Percentiles rank a stretch among this genome's conserved stretches.
Conservation (phyloP, 257 asterid species). For the Penstemon newberryi region DNA sequence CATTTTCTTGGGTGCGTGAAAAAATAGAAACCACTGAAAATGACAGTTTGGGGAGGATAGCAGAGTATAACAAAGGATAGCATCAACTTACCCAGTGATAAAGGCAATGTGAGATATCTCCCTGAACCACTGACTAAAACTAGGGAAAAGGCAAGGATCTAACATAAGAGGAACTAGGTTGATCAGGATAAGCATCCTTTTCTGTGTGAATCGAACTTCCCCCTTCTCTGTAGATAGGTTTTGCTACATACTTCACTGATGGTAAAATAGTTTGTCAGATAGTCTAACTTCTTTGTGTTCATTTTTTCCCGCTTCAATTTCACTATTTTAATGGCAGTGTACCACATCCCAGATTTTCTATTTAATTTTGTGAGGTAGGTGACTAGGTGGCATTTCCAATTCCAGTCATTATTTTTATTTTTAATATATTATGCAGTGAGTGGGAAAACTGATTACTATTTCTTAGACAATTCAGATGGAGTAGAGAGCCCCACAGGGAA, state of each 20-base stretch:
- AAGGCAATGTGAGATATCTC: neutral
- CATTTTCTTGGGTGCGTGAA: neutral
- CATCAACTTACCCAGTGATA: neutral
- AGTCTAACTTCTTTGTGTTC: neutral
- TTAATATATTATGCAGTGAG: neutral
- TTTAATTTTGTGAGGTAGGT: neutral
- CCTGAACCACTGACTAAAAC: neutral
- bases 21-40: neutral
- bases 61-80: neutral
- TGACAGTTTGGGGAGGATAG: neutral
- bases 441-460: neutral
- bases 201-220: neutral
- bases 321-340: neutral
- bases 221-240: neutral
- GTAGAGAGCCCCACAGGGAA: neutral
- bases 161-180: neutral
- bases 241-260: conserved; percentile 1
- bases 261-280: neutral
- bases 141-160: neutral
- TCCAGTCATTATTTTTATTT: neutral
- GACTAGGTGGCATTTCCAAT: neutral
- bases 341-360: neutral
- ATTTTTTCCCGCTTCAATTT: conserved; percentile 7
- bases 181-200: neutral
- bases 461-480: conserved; percentile 17